Conservation (phyloP, 2,329 filamentous ascomycete genomes). For the Colletotrichum scovillei region DNA sequence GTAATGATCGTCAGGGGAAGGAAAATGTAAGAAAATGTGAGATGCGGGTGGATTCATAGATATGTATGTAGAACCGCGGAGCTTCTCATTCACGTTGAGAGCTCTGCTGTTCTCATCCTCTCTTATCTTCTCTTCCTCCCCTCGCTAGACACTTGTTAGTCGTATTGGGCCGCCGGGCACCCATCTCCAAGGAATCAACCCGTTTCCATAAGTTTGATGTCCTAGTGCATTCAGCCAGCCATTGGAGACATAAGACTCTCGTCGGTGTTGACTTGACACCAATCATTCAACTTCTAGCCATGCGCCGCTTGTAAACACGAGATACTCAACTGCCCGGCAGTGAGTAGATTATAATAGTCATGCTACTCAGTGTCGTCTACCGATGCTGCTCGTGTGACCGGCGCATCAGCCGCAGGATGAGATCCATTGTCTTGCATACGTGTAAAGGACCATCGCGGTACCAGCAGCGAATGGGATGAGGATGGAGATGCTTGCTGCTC, state of each 20-base stretch:
- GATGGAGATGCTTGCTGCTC: background rate
- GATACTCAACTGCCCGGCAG: background rate
- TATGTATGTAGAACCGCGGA: background rate
- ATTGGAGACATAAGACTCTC: background rate
- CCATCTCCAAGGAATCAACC: background rate
- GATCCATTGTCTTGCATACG: too few relatives aligned
- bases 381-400: background rate
- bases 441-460: background rate
- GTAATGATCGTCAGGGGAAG: slow-evolving; percentile 10
- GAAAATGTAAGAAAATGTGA: background rate
- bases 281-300: background rate
- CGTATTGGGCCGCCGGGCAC: too few relatives aligned
- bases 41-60: background rate
- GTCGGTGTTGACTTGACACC: background rate
- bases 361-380: background rate
- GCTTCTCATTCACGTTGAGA: background rate
- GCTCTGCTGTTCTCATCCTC: too few relatives aligned
- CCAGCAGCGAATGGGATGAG: background rate
- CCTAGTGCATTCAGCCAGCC: background rate
- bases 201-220: background rate
- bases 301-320: background rate
- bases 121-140: too few relatives aligned
- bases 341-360: background rate
- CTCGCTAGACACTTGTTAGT: background rate
- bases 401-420: background rate